Evolutionary conservation across 2,329 filamentous ascomycete genomes (phyloP).

Genomic region (Talaromyces funiculosus): DNA sequence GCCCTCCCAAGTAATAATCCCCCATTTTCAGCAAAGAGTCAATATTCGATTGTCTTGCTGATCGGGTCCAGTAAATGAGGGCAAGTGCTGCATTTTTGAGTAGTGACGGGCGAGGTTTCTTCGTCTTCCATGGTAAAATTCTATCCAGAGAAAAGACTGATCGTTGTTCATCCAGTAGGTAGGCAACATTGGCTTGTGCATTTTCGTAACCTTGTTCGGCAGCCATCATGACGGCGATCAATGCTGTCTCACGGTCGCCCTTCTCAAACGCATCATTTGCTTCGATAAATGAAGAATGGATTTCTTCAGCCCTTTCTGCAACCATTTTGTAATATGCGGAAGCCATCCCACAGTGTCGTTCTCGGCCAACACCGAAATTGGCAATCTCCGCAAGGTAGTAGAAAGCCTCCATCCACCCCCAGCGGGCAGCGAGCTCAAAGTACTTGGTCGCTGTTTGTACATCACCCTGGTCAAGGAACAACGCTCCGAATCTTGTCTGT

Average conservation of each 20-base stretch:
- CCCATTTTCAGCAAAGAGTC: constrained; percentile 97
- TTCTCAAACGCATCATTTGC: constrained; percentile 76
- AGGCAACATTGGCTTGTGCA: constrained; percentile 85
- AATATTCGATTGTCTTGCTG: constrained; percentile 85
- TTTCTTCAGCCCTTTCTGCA: constrained; percentile 64
- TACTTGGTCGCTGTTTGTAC: constrained; percentile 73
- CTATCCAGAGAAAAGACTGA: constrained; percentile 55
- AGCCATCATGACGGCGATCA: constrained; percentile 77
- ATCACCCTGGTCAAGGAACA: constrained; percentile 86
- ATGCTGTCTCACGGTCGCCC: constrained; percentile 72
- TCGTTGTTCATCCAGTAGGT: constrained; percentile 69
- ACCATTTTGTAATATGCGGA: constrained; percentile 78
- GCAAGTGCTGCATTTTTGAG: constrained; percentile 61
- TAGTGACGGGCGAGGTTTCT: constrained; percentile 39
- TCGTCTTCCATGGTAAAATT: constrained; percentile 43
- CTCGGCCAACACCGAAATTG: constrained; percentile 71
- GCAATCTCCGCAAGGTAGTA: constrained; percentile 90
- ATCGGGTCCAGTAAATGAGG: constrained; percentile 90
- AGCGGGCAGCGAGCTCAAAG: constrained; percentile 78
- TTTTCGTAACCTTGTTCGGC: constrained; percentile 89
- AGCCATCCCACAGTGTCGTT: constrained; percentile 71
- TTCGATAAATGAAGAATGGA: constrained; percentile 74
- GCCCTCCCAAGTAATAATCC: constrained; percentile 86
- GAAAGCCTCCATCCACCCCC: constrained; percentile 79
- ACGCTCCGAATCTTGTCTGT: constrained; percentile 73